phyloP scores from a whole-genome alignment of 2,329 filamentous ascomycete species.

The Fusarium sp. region DNA sequence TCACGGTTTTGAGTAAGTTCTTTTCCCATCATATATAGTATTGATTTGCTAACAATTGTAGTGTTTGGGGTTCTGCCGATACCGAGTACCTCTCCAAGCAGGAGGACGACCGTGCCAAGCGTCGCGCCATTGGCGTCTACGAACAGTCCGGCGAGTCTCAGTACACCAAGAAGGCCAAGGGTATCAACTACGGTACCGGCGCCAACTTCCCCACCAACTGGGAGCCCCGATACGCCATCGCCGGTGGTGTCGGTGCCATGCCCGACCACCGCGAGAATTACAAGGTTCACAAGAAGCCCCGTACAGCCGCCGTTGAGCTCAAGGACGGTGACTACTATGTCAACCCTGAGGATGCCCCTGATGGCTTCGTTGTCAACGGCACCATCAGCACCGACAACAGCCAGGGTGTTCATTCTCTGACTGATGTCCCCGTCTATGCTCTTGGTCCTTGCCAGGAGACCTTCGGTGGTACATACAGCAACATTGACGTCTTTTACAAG shows the following conservation, averaged over 20 bases:
- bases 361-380: conserved; percentile 80
- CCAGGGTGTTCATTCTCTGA: conserved; percentile 80
- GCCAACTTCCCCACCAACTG: conserved; percentile 84
- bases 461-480: conserved; percentile 78
- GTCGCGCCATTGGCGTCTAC: conserved; percentile 79
- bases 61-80: conserved; percentile 82
- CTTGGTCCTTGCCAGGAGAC: conserved; percentile 81
- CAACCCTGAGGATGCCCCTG: conserved; percentile 72
- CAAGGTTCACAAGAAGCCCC: conserved; percentile 73
- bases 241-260: conserved; percentile 74
- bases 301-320: conserved; percentile 67
- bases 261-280: conserved; percentile 84
- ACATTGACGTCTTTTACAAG: conserved; percentile 79
- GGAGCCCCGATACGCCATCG: conserved; percentile 85
- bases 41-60: neutral
- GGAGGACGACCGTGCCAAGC: conserved; percentile 75
- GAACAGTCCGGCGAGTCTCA: conserved; percentile 78
- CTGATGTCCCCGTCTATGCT: conserved; percentile 82
- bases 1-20: conserved; percentile 76
- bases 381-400: conserved; percentile 72
- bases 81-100: conserved; percentile 79
- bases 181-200: conserved; percentile 76
- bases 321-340: conserved; percentile 71
- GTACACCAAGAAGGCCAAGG: conserved; percentile 70
- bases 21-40: neutral